Base-by-base conservation (phyloP, 768 basidiomycete species). In the Lenzites betulinus region DNA sequence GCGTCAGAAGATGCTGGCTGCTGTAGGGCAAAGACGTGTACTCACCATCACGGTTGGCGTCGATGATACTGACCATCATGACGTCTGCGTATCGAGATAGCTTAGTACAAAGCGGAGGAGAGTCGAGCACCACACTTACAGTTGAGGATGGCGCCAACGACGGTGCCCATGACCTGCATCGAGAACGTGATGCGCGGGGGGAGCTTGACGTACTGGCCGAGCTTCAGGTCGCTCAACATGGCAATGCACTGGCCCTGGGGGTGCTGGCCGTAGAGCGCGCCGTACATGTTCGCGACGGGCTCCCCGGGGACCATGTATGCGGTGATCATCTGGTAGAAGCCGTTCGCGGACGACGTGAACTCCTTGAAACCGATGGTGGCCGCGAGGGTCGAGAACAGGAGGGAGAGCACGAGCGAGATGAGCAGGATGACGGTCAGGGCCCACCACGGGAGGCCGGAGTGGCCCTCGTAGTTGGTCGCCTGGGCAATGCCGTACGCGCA, bases 181-280 rank as follows among this genome's bases (percentile, higher is more conserved):
- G 64, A 51, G 70, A 89, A 88, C 2, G 86, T 83, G 35, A 81
- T 64, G 33, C 85, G 83, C 46, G 87, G 87, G 38, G 86, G 84
- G 42, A 88, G 78, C 73, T 88, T 88, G 23, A 79, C 78, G 66
- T 80, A 76, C 67, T 79, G 78, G 35, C 74, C 77, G 74, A 83
- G 80, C 73, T 87, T 88, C 16, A 88, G 74, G 67, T 88, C 86
- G 23, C 83, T 78, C 48, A 86, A 76, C 22, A 87, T 73, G 1
- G 80, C 74, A 52, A 71, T 70, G 36, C 81, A 81, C 69, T 86
- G 83, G 39, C 75, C 62, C 63, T 71, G 67, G 6, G 70, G 67
- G 65, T 71, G 67, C 56, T 70, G 68, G 50, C 69, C 71, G 18
- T 81, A 79, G 54, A 82, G 77, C 57, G 67, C 79, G 30, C 82